Base-by-base conservation (phyloP, 2,329 filamentous ascomycete genomes). In the Beauveria scarabaeidicola region DNA sequence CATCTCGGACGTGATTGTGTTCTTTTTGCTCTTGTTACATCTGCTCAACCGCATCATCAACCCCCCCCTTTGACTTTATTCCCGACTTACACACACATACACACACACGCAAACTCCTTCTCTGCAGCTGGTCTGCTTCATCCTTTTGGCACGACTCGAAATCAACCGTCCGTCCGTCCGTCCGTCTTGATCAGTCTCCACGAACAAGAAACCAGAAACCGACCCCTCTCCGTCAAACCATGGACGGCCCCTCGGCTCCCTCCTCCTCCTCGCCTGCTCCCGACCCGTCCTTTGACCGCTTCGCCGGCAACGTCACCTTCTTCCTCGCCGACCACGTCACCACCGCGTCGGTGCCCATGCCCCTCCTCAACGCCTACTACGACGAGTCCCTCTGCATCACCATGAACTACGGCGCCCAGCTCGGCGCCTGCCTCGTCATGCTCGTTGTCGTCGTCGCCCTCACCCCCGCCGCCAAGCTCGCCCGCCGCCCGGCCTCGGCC, bases 381-480 rank as follows among this genome's bases (percentile, higher is more conserved):
- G 63, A 66, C 25, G 67, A 69, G 32, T 68, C 70, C 44, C 61
- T 71, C 63, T 73, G 69, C 65, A 69, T 74, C 27, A 69, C 69
- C 68, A 84, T 89, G 76, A 87, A 85, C 72, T 90, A 87, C 69
- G 86, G 82, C 56, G 74, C 81, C 19, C 89, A 93, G 69, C 78
- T 91, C 55, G 90, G 90, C 32, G 83, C 87, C 25, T 83, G 82
- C 51, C 64, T 86, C 60, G 73, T 87, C 62, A 81, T 91, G 67
- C 75, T 92, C 19, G 65, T 87, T 47, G 77, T 88, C 32, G 75
- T 92, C 3, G 73, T 91, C 11, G 67, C 87, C 61, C 79, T 92
- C 70, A 91, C 89, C 0, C 82, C 83, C 21, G 70, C 76, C 0
- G 77, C 83, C 64, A 91, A 90, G 69, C 81, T 89, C 61, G 74